phyloP scores from a whole-genome alignment of 352 stramenopile species.

The Phytopythium ostracodes region DNA sequence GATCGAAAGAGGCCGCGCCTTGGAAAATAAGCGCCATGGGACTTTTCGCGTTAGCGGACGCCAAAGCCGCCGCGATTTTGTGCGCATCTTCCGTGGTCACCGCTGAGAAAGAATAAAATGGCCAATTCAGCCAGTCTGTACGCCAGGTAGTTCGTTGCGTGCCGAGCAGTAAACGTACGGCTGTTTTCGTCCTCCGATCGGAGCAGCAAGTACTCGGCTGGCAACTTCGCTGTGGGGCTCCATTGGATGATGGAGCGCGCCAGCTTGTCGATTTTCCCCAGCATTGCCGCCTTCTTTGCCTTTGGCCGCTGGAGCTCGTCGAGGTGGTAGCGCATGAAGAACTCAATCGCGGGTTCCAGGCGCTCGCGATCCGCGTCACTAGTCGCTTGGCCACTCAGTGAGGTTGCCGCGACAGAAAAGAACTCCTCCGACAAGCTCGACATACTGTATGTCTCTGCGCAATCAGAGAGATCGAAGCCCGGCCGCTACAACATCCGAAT shows the following conservation, averaged over 20 bases:
- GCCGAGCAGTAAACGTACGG: conserved; percentile 32
- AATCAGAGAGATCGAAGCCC: conserved; percentile 55
- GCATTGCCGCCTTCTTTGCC: conserved; percentile 25
- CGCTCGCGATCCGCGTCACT: conserved; percentile 14
- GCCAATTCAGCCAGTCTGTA: no score
- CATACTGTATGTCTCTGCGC: conserved; percentile 25
- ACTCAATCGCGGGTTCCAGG: conserved; percentile 51
- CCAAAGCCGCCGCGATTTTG: conserved; percentile 24
- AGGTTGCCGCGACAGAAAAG: conserved; percentile 29
- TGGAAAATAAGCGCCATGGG: conserved; percentile 49
- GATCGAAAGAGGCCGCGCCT: conserved; percentile 21
- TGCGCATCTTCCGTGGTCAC: conserved; percentile 25
- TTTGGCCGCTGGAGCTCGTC: conserved; percentile 46
- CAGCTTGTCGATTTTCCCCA: conserved; percentile 49
- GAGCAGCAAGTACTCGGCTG: conserved; percentile 64
- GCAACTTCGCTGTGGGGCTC: conserved; percentile 54
- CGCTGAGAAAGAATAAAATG: conserved; percentile 27
- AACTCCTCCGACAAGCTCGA: conserved; percentile 42
- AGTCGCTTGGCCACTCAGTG: conserved; percentile 13
- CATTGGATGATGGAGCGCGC: conserved; percentile 43
- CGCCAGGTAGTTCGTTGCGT: not conserved
- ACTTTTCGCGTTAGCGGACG: conserved; percentile 31
- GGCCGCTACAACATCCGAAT: conserved; percentile 36
- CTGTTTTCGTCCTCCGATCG: conserved; percentile 69
- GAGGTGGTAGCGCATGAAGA: conserved; percentile 69